These are phyloP conservation scores for Fonsecaea multimorphosa DNA, from an alignment of 2,329 filamentous ascomycete genomes.

Conservation along the genomic window DNA sequence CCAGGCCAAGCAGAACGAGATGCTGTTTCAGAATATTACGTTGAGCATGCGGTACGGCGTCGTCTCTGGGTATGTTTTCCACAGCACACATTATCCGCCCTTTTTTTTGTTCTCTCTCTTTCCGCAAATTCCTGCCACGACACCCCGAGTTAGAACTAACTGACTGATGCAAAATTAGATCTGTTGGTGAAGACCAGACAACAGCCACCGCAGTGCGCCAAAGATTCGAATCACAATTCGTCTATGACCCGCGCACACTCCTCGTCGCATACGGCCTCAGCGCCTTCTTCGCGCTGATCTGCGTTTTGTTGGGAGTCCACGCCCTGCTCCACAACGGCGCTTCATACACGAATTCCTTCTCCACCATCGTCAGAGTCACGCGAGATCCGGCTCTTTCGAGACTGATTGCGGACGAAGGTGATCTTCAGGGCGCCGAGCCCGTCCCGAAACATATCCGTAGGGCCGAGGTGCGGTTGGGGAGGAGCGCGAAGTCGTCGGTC, in stretches of 20 bases:
- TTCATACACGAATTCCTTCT: constrained; percentile 28
- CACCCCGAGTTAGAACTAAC: background rate
- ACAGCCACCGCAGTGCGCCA: constrained; percentile 2
- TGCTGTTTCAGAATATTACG: constrained; percentile 30
- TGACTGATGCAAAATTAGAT: background rate
- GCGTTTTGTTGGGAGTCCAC: constrained; percentile 24
- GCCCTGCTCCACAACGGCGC: constrained; percentile 29
- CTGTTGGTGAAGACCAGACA: background rate
- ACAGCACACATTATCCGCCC: background rate
- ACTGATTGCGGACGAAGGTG: constrained; percentile 27
- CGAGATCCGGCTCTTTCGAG: constrained; percentile 26
- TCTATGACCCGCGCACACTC: constrained; percentile 28
- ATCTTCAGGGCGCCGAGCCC: constrained; percentile 28
- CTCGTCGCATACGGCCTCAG: constrained; percentile 27
- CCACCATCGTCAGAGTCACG: constrained; percentile 30
- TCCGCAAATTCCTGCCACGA: background rate
- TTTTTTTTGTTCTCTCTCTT: background rate
- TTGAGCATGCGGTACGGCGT: constrained; percentile 27
- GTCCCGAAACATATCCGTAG: constrained; percentile 21
- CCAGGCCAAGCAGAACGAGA: constrained; percentile 18
- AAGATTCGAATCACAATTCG: constrained; percentile 21
- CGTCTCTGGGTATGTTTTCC: constrained; percentile 18
- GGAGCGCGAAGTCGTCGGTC: constrained; percentile 17
- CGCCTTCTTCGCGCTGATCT: constrained; percentile 20
- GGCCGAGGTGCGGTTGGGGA: constrained; percentile 19